Evolutionary conservation across 768 basidiomycete species (phyloP).

Genomic region (Boletus subparvulus): DNA sequence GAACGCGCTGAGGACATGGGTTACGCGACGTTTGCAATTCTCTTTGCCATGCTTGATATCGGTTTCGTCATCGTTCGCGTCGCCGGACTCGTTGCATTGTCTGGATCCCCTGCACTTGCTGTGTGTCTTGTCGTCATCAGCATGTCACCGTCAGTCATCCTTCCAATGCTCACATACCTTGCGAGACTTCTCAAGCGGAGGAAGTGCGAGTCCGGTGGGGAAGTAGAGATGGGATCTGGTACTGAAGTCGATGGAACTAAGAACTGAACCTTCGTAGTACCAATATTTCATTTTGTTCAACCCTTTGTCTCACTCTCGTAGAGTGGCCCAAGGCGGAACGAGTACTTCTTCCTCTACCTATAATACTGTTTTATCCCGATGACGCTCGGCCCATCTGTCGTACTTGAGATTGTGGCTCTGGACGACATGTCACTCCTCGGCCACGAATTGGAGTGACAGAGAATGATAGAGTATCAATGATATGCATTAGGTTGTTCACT

Average conservation of each 20-base stretch:
- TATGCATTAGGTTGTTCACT: too few species aligned
- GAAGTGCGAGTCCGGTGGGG: background rate
- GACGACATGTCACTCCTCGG: too few species aligned
- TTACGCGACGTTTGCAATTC: conserved; percentile 5
- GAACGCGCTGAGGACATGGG: conserved; percentile 3
- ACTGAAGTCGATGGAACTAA: background rate
- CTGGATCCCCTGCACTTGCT: conserved; percentile 6
- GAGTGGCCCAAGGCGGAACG: too few species aligned
- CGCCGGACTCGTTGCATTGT: conserved; percentile 4
- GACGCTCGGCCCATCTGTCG: too few species aligned
- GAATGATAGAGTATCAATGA: too few species aligned
- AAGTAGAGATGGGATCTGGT: background rate
- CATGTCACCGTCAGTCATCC: background rate
- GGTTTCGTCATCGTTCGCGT: conserved; percentile 13
- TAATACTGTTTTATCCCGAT: too few species aligned
- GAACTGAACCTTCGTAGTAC: too few species aligned
- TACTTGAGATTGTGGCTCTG: too few species aligned
- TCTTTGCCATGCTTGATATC: conserved; percentile 8
- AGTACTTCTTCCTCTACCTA: too few species aligned
- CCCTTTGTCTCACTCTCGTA: too few species aligned
- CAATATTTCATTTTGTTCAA: too few species aligned
- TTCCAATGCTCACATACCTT: background rate
- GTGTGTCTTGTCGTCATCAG: conserved; percentile 4
- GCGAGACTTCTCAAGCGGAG: background rate
- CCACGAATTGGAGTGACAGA: too few species aligned